Evolutionary conservation across 1,139 yeast genomes (phyloP).

Genomic region (Diutina mesorugosa): DNA sequence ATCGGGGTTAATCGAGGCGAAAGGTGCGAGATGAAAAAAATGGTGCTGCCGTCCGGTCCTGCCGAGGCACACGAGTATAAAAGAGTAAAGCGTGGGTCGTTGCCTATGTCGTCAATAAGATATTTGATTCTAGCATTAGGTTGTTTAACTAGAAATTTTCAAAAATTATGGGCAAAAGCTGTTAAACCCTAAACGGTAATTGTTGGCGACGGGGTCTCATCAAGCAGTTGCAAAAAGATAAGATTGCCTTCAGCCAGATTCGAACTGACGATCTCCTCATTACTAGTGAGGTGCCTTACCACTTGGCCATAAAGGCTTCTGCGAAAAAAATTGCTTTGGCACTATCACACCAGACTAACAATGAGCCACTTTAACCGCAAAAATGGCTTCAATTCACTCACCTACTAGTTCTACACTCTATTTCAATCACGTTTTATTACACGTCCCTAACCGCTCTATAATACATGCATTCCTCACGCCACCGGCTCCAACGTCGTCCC

Average conservation of each 20-base stretch:
- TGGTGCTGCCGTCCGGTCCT: too few species aligned
- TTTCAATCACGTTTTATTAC: neutral
- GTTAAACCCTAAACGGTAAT: too few species aligned
- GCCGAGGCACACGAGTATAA: too few species aligned
- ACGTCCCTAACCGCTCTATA: neutral
- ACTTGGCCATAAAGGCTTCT: constrained; percentile 8
- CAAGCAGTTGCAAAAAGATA: neutral
- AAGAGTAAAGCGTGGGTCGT: too few species aligned
- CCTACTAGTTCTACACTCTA: neutral
- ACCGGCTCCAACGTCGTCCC: constrained; percentile 79
- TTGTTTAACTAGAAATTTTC: too few species aligned
- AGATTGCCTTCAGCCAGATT: constrained; percentile 62
- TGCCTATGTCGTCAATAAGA: too few species aligned
- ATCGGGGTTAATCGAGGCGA: too few species aligned
- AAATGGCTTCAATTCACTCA: neutral
- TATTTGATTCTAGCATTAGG: too few species aligned
- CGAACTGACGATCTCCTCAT: constrained; percentile 87
- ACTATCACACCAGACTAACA: too few species aligned
- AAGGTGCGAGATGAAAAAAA: too few species aligned
- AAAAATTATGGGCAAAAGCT: too few species aligned
- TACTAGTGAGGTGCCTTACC: constrained; percentile 91
- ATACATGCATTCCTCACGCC: constrained; percentile 12
- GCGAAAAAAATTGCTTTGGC: neutral
- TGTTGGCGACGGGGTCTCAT: too few species aligned
- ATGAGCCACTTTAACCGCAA: neutral